Conservation (phyloP, 768 basidiomycete species). For the Tricholoma terreum region DNA sequence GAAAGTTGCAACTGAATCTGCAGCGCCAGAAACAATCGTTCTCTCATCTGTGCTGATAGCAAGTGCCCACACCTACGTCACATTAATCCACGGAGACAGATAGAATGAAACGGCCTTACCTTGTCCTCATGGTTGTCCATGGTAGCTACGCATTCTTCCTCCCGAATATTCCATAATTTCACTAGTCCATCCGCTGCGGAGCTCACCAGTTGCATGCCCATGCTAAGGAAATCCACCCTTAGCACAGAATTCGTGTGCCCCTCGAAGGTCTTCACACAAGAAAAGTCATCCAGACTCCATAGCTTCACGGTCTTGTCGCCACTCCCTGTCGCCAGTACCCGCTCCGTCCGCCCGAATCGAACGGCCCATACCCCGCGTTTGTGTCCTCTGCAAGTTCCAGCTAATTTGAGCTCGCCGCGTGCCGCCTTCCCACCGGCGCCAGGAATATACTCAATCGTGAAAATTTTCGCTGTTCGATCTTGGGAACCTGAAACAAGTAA, state of each 20-base stretch:
- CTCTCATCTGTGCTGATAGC: slow-evolving; percentile 78
- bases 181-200: slow-evolving; percentile 92
- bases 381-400: slow-evolving; percentile 93
- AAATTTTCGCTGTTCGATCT: slow-evolving; percentile 92
- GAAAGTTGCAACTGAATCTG: slow-evolving; percentile 93
- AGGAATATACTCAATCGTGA: slow-evolving; percentile 60
- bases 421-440: slow-evolving; percentile 40
- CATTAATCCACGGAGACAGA: slow-evolving; percentile 2
- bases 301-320: slow-evolving; percentile 93
- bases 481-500: slow-evolving; percentile 93
- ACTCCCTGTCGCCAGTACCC: slow-evolving; percentile 87
- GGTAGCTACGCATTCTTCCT: slow-evolving; percentile 84
- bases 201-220: slow-evolving; percentile 83
- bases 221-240: slow-evolving; percentile 84
- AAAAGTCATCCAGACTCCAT: slow-evolving; percentile 92
- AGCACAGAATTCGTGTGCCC: slow-evolving; percentile 97
- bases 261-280: slow-evolving; percentile 95
- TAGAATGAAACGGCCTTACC: slow-evolving; percentile 40
- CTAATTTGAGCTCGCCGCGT: slow-evolving; percentile 66
- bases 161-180: slow-evolving; percentile 90
- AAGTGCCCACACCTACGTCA: slow-evolving; percentile 90
- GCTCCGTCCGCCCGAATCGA: slow-evolving; percentile 79
- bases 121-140: slow-evolving; percentile 98
- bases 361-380: slow-evolving; percentile 96
- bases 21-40: slow-evolving; percentile 89